Evolutionary conservation across 371 early-diverging fungal species (phyloP).

Genomic region (Apophysomyces ossiformis): DNA sequence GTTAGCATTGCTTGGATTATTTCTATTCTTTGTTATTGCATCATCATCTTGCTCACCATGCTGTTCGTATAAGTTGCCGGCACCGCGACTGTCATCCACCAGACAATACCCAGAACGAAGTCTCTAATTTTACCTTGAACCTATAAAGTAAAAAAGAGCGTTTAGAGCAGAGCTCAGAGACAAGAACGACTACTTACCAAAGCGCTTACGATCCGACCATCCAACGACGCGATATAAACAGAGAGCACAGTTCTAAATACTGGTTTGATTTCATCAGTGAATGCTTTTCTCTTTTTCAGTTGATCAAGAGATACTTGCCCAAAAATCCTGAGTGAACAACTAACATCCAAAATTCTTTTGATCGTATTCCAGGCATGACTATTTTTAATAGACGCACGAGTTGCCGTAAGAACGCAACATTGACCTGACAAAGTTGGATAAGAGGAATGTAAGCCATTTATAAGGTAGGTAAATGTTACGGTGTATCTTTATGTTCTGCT

Average conservation of each 20-base stretch:
- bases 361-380: constrained; percentile 78
- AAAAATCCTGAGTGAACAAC: constrained; percentile 82
- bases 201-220: constrained; percentile 91
- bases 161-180: not conserved
- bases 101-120: constrained; percentile 79
- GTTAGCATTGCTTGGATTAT: not conserved
- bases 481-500: not conserved
- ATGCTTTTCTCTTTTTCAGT: not conserved
- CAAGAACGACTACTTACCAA: constrained; percentile 55
- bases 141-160: constrained; percentile 21
- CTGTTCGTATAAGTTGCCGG: constrained; percentile 97
- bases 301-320: constrained; percentile 40
- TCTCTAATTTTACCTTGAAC: constrained; percentile 76
- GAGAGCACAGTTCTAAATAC: constrained; percentile 86
- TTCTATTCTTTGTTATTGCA: no score
- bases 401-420: constrained; percentile 75
- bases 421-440: constrained; percentile 49
- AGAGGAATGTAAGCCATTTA: not conserved
- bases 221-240: constrained; percentile 89
- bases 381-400: constrained; percentile 72
- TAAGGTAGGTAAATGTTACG: not conserved
- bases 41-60: constrained; percentile 61
- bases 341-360: constrained; percentile 83
- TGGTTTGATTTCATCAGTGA: constrained; percentile 16
- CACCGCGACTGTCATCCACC: constrained; percentile 93